These are phyloP conservation scores for Thelephora terrestris DNA, from an alignment of 1,284 basidiomycete species.

Conservation along the genomic window DNA sequence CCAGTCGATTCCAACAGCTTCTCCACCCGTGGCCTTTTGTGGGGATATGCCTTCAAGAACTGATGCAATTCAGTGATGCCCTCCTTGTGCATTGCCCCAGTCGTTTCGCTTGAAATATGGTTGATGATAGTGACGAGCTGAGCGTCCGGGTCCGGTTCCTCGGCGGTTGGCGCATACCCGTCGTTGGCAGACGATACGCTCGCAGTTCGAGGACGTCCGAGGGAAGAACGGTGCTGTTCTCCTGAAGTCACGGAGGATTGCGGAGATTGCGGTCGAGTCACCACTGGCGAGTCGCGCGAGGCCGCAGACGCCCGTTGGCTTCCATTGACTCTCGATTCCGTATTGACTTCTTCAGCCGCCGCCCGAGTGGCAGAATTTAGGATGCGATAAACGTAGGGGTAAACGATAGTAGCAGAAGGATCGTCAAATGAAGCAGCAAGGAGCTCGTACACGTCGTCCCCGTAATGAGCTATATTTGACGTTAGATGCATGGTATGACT, in stretches of 20 bases:
- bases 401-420: conserved; percentile 73
- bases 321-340: conserved; percentile 21
- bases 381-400: conserved; percentile 81
- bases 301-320: conserved; percentile 26
- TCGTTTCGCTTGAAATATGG: conserved; percentile 83
- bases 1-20: conserved; percentile 77
- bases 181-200: conserved; percentile 50
- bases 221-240: conserved; percentile 42
- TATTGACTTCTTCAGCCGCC: conserved; percentile 23
- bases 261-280: conserved; percentile 51
- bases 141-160: conserved; percentile 74
- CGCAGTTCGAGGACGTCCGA: conserved; percentile 55
- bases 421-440: conserved; percentile 72
- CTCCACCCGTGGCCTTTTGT: conserved; percentile 79
- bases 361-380: conserved; percentile 56
- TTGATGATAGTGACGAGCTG: conserved; percentile 79
- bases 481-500: neutral
- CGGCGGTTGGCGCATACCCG: conserved; percentile 35
- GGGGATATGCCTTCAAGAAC: conserved; percentile 87
- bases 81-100: conserved; percentile 73
- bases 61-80: conserved; percentile 95
- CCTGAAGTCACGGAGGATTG: conserved; percentile 43
- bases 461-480: conserved; percentile 52
- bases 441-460: conserved; percentile 72
- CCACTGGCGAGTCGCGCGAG: conserved; percentile 43